Base-by-base conservation (phyloP, 192 early-diverging fungal species). In the Diversispora epigaea region DNA sequence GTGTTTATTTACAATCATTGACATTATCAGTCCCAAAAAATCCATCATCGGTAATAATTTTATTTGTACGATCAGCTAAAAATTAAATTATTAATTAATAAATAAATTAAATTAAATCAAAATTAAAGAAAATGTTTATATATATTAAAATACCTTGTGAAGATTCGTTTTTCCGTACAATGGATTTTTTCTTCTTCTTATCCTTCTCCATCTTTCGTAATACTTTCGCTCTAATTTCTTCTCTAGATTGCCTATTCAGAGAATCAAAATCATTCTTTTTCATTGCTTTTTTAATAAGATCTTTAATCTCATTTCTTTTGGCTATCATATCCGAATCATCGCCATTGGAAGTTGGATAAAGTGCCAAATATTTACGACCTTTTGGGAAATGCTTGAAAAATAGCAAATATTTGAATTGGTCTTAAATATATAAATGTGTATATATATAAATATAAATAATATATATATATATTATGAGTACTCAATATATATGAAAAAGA, bases 361-460 rank as follows among this genome's bases (percentile, higher is more conserved):
- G 77, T 17, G 85, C 60, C 15, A 82, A 62, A 64, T 86, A 86
- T 57, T 80, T 82, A 9, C 74, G 50, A 8, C 78, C 78, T 39
- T 78, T 84, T 19, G 85, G 85, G 70, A 71, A 86, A 74, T 86
- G 73, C 73, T 83, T 71, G 45, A 79, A 52, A 41, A 74, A 82
- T 19, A 15, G 8, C 17, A 14, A 55, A 17, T 19, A 21, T 56
- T 56, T 19, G 15, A 56, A 56, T 8, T 56, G 55, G 55, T n/a
- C 21, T 6, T 8, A 21, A 56, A 56, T 19, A 56, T 19, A 19
- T 56, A 32, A 32, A 32, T 32, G 25, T 54, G 50, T 4, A 54
- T 3, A 54, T 54, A 54, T 17, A 4, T 11, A 17, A 17, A 11
- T 17, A 54, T 54, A 54, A 54, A 17, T 17, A 17, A 54, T 17